Percentiles rank a stretch among this genome's conserved stretches.
Conservation (phyloP, 75 land plant species). For the Selaginella tamariscina region DNA sequence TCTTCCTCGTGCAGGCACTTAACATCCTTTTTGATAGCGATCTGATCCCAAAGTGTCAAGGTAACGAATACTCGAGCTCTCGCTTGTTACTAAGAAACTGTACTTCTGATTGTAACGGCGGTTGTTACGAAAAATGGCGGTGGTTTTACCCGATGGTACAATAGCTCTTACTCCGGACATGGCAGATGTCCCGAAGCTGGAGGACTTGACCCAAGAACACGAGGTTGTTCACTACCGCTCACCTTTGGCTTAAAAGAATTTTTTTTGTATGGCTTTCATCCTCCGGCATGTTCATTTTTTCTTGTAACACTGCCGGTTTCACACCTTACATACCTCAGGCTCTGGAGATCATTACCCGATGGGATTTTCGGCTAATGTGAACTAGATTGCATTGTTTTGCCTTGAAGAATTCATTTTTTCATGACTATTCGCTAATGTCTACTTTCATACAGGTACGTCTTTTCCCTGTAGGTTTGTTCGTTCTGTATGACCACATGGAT, state of each 20-base stretch:
- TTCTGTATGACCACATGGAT: slow-evolving; percentile 3
- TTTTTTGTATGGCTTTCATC: neutral
- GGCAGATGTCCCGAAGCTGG: neutral
- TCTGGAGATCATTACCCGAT: slow-evolving; percentile 3
- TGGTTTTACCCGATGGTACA: neutral
- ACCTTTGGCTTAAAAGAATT: neutral
- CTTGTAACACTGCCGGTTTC: neutral
- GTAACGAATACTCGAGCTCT: neutral
- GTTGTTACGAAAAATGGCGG: neutral
- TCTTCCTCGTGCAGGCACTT: neutral
- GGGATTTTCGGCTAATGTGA: slow-evolving; percentile 3
- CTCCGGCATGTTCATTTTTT: neutral
- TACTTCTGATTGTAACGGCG: neutral
- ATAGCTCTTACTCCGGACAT: neutral
- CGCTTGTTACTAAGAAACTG: neutral
- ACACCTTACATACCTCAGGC: neutral
- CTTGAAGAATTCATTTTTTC: neutral
- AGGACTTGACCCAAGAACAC: neutral
- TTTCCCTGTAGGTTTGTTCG: slow-evolving; percentile 1
- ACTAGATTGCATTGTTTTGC: slow-evolving; percentile 1
- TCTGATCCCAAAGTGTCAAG: slow-evolving; percentile 3
- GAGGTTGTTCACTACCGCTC: slow-evolving; percentile 3
- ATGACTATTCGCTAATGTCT: neutral
- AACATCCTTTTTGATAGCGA: neutral
- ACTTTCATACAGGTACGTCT: neutral